Conservation (phyloP, 176 grass and related monocot species). For the Triticum dicoccoides region DNA sequence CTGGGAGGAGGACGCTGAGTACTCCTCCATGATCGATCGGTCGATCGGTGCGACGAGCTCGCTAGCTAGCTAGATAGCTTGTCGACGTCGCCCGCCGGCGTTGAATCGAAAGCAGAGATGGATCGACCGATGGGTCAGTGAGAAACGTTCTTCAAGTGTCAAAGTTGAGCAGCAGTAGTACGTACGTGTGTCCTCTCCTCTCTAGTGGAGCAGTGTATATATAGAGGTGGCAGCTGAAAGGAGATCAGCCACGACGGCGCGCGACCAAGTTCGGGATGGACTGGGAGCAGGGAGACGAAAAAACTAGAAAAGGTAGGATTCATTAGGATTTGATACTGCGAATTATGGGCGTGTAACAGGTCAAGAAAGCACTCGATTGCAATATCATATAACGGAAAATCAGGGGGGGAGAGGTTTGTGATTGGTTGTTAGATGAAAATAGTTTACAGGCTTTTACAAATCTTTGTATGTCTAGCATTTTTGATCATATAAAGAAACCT, state of each 20-base stretch:
- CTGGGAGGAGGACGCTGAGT: background rate
- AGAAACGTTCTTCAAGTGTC: background rate
- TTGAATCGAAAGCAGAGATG: background rate
- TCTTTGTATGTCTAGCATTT: too few species aligned
- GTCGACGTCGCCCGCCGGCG: background rate
- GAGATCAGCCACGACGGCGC: background rate
- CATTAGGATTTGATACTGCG: background rate
- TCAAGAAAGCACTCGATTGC: slow-evolving; percentile 39
- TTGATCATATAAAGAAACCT: background rate
- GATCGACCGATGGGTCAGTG: background rate
- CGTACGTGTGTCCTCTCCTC: background rate
- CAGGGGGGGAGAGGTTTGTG: too few species aligned
- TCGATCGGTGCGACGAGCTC: background rate
- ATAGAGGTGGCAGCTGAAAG: slow-evolving; percentile 5
- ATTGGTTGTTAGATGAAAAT: too few species aligned
- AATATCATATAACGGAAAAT: slow-evolving; percentile 4
- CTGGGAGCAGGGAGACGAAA: background rate
- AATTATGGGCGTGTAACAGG: slow-evolving; percentile 12
- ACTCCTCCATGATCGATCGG: slow-evolving; percentile 24
- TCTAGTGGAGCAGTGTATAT: background rate
- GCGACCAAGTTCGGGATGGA: background rate
- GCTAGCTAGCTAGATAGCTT: background rate
- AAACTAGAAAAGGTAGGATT: background rate
- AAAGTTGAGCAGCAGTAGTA: background rate
- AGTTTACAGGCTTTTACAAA: too few species aligned